Percentiles rank a stretch among this genome's conserved stretches.
Evolutionary conservation across 805 yeast genomes (phyloP).

Genomic region (Komagataella pseudopastoris): DNA sequence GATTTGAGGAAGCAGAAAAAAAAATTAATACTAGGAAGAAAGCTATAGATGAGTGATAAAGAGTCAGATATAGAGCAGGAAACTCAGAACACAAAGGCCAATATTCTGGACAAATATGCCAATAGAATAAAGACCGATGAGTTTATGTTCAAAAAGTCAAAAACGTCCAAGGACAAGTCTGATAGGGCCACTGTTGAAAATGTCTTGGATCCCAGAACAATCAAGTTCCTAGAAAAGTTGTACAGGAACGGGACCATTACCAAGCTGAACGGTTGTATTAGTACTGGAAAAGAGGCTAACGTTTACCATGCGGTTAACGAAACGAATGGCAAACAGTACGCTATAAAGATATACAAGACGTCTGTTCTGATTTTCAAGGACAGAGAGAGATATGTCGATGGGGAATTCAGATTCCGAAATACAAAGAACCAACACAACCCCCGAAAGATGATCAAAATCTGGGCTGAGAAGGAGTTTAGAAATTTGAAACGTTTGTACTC

Average conservation of each 20-base stretch:
- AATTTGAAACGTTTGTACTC: slow-evolving; percentile 72
- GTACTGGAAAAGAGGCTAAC: slow-evolving; percentile 98
- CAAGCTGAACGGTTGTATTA: slow-evolving; percentile 82
- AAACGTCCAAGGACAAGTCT: slow-evolving; percentile 66
- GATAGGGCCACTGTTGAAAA: slow-evolving; percentile 96
- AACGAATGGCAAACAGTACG: slow-evolving; percentile 42
- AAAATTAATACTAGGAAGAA: background rate
- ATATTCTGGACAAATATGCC: slow-evolving; percentile 47
- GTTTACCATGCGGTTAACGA: slow-evolving; percentile 70
- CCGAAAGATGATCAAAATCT: slow-evolving; percentile 89
- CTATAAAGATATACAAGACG: slow-evolving; percentile 91
- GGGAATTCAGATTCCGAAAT: slow-evolving; percentile 86
- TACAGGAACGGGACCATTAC: slow-evolving; percentile 76
- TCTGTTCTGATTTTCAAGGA: slow-evolving; percentile 95
- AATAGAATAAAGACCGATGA: slow-evolving; percentile 54
- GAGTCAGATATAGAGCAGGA: slow-evolving; percentile 1
- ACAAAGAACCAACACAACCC: slow-evolving; percentile 83
- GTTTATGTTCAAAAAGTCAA: slow-evolving; percentile 38
- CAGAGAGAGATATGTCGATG: slow-evolving; percentile 90
- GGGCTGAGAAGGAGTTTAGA: slow-evolving; percentile 98
- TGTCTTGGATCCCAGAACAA: slow-evolving; percentile 89
- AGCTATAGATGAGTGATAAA: background rate
- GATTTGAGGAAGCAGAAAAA: slow-evolving; percentile 5
- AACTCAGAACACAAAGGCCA: slow-evolving; percentile 21
- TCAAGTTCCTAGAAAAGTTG: slow-evolving; percentile 67